A percentile compares a stretch with the other conserved stretches of the same genome.
Conservation (phyloP, 2,329 filamentous ascomycete genomes). For the Botrytis deweyae region DNA sequence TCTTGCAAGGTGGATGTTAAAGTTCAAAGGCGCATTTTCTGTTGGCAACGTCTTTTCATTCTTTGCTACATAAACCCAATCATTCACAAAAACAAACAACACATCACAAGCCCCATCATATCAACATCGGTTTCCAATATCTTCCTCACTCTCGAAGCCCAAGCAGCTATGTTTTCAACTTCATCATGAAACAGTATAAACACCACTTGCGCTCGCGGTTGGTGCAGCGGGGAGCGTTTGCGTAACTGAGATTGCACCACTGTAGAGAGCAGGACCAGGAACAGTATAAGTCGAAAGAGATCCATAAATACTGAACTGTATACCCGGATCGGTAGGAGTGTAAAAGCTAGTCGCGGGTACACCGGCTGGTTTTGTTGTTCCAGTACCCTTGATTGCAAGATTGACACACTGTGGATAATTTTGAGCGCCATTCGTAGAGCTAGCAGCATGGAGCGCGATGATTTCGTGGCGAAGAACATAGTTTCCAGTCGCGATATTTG, state of each 20-base stretch:
- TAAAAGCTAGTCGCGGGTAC: constrained; percentile 45
- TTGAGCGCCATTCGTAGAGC: constrained; percentile 46
- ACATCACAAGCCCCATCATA: not conserved
- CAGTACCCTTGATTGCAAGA: constrained; percentile 47
- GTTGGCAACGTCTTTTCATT: not conserved
- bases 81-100: not conserved
- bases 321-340: constrained; percentile 44
- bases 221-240: constrained; percentile 30
- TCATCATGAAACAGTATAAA: constrained; percentile 24
- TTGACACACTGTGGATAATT: constrained; percentile 53
- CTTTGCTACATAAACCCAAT: not conserved
- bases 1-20: not conserved
- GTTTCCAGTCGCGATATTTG: constrained; percentile 45
- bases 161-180: not conserved
- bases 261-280: constrained; percentile 41
- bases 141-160: not conserved
- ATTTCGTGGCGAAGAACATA: constrained; percentile 53
- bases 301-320: constrained; percentile 44
- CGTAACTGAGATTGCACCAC: constrained; percentile 25
- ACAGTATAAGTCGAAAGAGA: constrained; percentile 38
- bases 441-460: constrained; percentile 36
- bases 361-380: constrained; percentile 42
- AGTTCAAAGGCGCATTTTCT: not conserved
- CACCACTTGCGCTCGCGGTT: constrained; percentile 28
- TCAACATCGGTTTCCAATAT: too few species aligned